Evolutionary conservation across 2,329 filamentous ascomycete genomes (phyloP), one percentile per base, ranked within the genome.

Genomic region (Ophiostoma sp.): DNA sequence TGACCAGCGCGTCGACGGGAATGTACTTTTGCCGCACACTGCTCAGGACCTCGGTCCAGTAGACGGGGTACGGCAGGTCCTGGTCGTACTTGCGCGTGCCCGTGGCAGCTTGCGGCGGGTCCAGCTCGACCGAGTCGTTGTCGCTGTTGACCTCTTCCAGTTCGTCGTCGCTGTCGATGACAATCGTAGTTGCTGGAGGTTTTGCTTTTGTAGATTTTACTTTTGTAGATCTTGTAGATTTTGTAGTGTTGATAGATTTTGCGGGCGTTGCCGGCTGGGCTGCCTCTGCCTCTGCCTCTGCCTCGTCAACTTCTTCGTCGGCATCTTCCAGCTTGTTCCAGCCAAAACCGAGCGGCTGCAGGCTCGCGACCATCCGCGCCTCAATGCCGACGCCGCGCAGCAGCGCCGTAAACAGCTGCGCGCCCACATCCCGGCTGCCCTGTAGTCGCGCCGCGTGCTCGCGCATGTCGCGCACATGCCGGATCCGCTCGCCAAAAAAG

Each of bases 11-110:
- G 71, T 97, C 94, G 2, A 97, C 90, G 0, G 93, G 85, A 10
- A 95, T 84, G 70, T 91, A 93, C 67, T 87, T 92, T 69, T 92
- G 87, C 0, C 92, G 94, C 3, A 92, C 84, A 1, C 93, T 90
- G 0, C 94, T 97, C 1, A 95, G 83, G 2, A 92, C 90, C 78
- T 99, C 95, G 0, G 91, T 90, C 95, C 95, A 99, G 78, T 98
- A 98, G 68, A 91, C 90, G 0, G 95, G 94, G 74, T 90, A 95
- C 2, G 89, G 87, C 36, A 97, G 83, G 74, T 96, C 93, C 27
- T 85, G 83, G 75, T 96, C 93, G 75, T 89, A 91, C 48, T 20
- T 60, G 23, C 13, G 31, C 1, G 4, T 54, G 17, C 6, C n/a
- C 54, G 4, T 81, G 79, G 2, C 80, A 73, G 41, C 82, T 79